These are phyloP conservation scores for Niebla homalea DNA, from an alignment of 495 filamentous ascomycete species.

Conservation along the genomic window DNA sequence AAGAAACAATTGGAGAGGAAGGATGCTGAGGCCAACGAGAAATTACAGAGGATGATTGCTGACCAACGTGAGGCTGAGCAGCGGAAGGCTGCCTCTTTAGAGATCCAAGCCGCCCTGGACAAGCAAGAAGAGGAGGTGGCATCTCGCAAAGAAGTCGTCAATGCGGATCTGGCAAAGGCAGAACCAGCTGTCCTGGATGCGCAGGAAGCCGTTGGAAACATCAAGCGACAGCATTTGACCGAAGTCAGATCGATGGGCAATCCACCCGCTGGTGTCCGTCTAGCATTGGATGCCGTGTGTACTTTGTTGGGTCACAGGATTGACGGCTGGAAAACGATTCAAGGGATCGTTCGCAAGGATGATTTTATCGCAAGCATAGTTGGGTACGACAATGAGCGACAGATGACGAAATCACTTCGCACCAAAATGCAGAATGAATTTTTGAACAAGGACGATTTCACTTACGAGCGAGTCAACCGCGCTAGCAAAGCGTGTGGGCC, in stretches of 20 bases:
- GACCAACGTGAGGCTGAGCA: constrained; percentile 94
- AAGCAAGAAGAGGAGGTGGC: constrained; percentile 85
- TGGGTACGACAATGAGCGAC: constrained; percentile 87
- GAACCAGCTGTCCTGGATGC: constrained; percentile 90
- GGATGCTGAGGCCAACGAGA: constrained; percentile 91
- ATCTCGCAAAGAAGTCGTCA: constrained; percentile 66
- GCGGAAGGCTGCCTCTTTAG: constrained; percentile 69
- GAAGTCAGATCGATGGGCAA: constrained; percentile 95
- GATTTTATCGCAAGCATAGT: constrained; percentile 98
- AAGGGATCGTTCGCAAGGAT: constrained; percentile 73
- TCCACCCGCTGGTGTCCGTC: constrained; percentile 76
- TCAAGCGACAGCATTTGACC: constrained; percentile 90
- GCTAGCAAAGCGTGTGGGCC: constrained; percentile 95
- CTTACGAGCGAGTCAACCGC: constrained; percentile 85
- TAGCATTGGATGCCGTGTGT: constrained; percentile 91
- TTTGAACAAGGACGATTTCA: constrained; percentile 84
- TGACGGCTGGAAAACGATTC: constrained; percentile 79
- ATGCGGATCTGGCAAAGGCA: constrained; percentile 75
- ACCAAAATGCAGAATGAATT: constrained; percentile 87
- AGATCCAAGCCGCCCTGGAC: constrained; percentile 77
- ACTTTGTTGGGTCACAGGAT: constrained; percentile 84
- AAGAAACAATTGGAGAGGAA: constrained; percentile 86
- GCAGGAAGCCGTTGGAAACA: constrained; percentile 89
- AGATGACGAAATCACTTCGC: constrained; percentile 77
- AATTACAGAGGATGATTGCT: constrained; percentile 89